phyloP scores from a whole-genome alignment of 768 basidiomycete genomes.

The Mycena epipterygia region DNA sequence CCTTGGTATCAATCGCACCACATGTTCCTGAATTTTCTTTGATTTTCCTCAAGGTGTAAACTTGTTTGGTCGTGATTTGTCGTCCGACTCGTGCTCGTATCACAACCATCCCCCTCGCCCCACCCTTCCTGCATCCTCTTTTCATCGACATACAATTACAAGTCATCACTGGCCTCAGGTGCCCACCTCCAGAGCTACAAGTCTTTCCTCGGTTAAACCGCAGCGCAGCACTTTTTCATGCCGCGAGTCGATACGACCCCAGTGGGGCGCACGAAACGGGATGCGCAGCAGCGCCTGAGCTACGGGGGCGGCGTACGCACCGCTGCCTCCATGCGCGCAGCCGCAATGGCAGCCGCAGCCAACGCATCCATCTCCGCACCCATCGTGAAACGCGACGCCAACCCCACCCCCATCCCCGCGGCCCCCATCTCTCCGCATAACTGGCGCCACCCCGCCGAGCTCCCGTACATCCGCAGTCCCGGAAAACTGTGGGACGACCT shows the following conservation, averaged over 20 bases:
- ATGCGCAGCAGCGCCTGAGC: not conserved
- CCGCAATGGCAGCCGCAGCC: not conserved
- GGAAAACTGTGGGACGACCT: slow-evolving; percentile 38
- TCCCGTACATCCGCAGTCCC: slow-evolving; percentile 45
- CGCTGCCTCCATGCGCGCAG: slow-evolving; percentile 16
- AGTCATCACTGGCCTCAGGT: too few species aligned
- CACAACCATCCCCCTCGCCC: too few species aligned
- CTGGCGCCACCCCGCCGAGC: slow-evolving; percentile 58
- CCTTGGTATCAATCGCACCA: too few species aligned
- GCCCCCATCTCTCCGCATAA: not conserved
- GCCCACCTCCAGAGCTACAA: not conserved
- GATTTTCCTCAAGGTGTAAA: too few species aligned
- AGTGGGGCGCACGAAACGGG: slow-evolving; percentile 8
- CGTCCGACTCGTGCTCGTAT: too few species aligned
- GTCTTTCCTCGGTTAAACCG: not conserved
- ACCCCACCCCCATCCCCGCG: not conserved
- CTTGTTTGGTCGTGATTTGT: too few species aligned
- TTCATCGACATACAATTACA: too few species aligned
- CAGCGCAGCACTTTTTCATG: not conserved
- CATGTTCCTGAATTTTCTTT: too few species aligned
- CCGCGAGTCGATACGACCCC: slow-evolving; percentile 13
- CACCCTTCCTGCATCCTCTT: too few species aligned
- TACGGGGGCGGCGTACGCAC: not conserved
- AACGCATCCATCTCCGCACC: slow-evolving; percentile 17
- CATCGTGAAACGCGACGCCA: slow-evolving; percentile 10